Percentiles rank a stretch among this genome's conserved stretches.
Evolutionary conservation across 2,329 filamentous ascomycete species (phyloP).

Genomic region (Ceratocystis cacaofunesta): DNA sequence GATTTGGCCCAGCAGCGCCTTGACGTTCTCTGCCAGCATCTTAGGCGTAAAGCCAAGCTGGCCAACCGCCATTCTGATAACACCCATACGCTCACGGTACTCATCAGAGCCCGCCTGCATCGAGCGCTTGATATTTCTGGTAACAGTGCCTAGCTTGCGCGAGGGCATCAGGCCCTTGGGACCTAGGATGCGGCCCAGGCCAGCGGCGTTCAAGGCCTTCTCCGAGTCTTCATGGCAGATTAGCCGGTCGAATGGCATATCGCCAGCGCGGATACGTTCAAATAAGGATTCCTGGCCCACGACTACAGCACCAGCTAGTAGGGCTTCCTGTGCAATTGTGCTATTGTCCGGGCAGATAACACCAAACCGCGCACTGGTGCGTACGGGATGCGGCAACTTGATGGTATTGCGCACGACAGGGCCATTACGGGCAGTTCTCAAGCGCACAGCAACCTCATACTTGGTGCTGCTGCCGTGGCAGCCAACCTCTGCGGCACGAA

Average conservation of each 20-base stretch:
- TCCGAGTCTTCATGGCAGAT: conserved; percentile 73
- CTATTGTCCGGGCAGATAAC: conserved; percentile 82
- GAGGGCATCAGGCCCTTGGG: conserved; percentile 89
- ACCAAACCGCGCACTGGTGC: conserved; percentile 75
- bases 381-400: conserved; percentile 75
- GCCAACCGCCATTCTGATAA: conserved; percentile 78
- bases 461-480: conserved; percentile 57
- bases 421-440: conserved; percentile 73
- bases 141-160: conserved; percentile 74
- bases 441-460: conserved; percentile 75
- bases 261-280: conserved; percentile 54
- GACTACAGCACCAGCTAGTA: conserved; percentile 60
- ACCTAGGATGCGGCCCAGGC: conserved; percentile 66
- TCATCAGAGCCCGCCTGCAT: conserved; percentile 69
- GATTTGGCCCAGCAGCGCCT: conserved; percentile 56
- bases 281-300: conserved; percentile 82
- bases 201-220: conserved; percentile 64
- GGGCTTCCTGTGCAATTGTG: conserved; percentile 56
- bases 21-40: conserved; percentile 72
- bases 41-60: conserved; percentile 81
- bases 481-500: conserved; percentile 86
- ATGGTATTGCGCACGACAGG: conserved; percentile 77
- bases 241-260: conserved; percentile 75
- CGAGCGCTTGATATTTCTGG: conserved; percentile 57
- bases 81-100: conserved; percentile 74